These are phyloP conservation scores for Sarocladium oryzae DNA, from an alignment of 2,329 filamentous ascomycete genomes.

Conservation along the genomic window DNA sequence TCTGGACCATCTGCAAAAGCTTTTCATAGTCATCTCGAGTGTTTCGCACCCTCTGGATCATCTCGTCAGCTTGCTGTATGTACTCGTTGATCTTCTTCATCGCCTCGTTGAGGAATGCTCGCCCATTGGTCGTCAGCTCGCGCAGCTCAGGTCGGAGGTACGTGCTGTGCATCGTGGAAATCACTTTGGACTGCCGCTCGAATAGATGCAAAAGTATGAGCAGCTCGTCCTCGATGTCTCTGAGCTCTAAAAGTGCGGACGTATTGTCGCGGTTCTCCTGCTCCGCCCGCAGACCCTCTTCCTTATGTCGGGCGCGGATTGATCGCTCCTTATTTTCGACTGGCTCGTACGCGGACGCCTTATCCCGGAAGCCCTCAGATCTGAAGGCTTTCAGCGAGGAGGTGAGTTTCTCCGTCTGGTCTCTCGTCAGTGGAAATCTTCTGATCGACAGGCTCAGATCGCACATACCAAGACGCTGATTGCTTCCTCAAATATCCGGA, in stretches of 20 bases:
- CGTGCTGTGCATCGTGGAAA: slow-evolving; percentile 40
- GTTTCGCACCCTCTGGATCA: slow-evolving; percentile 50
- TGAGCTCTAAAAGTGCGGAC: slow-evolving; percentile 54
- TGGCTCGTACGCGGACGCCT: slow-evolving; percentile 31
- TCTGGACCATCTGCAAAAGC: slow-evolving; percentile 60
- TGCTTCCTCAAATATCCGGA: slow-evolving; percentile 60
- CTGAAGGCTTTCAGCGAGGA: slow-evolving; percentile 56
- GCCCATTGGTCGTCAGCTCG: slow-evolving; percentile 37
- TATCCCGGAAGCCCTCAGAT: slow-evolving; percentile 47
- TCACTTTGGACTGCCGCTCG: slow-evolving; percentile 45
- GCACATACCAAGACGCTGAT: slow-evolving; percentile 51
- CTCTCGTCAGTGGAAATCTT: not conserved
- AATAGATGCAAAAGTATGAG: slow-evolving; percentile 50
- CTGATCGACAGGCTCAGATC: not conserved
- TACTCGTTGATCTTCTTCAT: slow-evolving; percentile 49
- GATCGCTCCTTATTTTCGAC: slow-evolving; percentile 33
- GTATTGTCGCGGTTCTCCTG: slow-evolving; percentile 56
- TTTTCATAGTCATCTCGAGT: slow-evolving; percentile 59
- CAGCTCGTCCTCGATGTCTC: slow-evolving; percentile 60
- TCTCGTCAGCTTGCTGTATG: slow-evolving; percentile 45
- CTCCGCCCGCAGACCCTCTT: slow-evolving; percentile 40
- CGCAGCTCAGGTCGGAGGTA: slow-evolving; percentile 36
- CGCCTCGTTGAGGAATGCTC: slow-evolving; percentile 45
- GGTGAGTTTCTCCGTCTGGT: slow-evolving; percentile 55
- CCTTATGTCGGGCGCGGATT: slow-evolving; percentile 31